phyloP scores from a whole-genome alignment of 1,139 yeast species.

The Candida tunisiensis region DNA sequence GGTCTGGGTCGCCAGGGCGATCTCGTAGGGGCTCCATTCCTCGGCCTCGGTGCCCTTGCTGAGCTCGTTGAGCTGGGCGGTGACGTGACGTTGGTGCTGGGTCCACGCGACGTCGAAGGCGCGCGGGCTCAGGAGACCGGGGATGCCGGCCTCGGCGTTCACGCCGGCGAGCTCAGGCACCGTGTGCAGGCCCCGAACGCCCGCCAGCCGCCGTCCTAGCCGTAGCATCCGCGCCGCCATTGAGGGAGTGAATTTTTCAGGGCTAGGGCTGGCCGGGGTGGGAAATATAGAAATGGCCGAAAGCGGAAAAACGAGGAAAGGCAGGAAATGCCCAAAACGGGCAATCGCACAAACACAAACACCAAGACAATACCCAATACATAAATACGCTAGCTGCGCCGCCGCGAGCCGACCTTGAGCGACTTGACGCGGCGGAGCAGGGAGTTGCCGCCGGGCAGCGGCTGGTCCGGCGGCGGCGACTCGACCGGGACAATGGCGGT shows the following conservation, averaged over 20 bases:
- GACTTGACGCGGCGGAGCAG: slow-evolving; percentile 76
- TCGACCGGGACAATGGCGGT: too few species aligned
- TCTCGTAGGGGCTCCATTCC: slow-evolving; percentile 5
- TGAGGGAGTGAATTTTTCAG: too few species aligned
- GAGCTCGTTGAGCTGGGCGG: slow-evolving; percentile 43
- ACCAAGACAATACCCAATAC: too few species aligned
- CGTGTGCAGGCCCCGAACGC: slow-evolving; percentile 6
- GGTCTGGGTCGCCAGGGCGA: slow-evolving; percentile 46
- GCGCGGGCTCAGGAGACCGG: slow-evolving; percentile 49
- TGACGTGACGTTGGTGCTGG: slow-evolving; percentile 57
- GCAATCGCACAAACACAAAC: too few species aligned
- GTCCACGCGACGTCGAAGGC: slow-evolving; percentile 72
- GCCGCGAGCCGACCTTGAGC: slow-evolving; percentile 45
- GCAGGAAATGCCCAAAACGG: too few species aligned
- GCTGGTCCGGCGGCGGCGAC: too few species aligned
- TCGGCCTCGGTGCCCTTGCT: slow-evolving; percentile 8
- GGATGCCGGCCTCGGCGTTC: slow-evolving; percentile 33
- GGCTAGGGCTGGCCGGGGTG: too few species aligned
- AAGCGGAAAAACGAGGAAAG: too few species aligned
- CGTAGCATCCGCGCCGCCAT: too few species aligned
- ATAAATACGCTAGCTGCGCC: too few species aligned
- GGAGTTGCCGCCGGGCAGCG: too few species aligned
- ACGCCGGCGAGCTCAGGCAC: slow-evolving; percentile 17
- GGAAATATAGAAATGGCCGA: too few species aligned
- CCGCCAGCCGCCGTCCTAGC: background rate